These are phyloP conservation scores for Stenogyne calaminthoides DNA, from an alignment of 305 asterid genomes.

Conservation along the genomic window DNA sequence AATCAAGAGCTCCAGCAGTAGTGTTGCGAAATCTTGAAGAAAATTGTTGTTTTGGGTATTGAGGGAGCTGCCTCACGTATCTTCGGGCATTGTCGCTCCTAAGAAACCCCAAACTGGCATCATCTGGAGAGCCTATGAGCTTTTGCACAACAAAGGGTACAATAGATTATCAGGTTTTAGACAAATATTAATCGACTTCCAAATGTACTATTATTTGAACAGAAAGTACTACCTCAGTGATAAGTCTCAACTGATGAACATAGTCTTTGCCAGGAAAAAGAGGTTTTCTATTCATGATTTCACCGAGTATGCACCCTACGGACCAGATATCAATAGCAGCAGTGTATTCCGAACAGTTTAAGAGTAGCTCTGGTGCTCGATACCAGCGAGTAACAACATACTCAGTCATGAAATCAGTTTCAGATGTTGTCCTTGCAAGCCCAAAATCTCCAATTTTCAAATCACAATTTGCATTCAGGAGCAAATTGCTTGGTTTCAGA, in stretches of 20 bases:
- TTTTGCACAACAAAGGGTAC: conserved; percentile 31
- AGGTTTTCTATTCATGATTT: conserved; percentile 82
- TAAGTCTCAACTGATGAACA: conserved; percentile 91
- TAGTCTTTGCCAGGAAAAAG: conserved; percentile 93
- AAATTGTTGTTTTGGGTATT: conserved; percentile 80
- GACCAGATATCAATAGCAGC: conserved; percentile 97
- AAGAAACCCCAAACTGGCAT: conserved; percentile 92
- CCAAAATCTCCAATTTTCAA: conserved; percentile 90
- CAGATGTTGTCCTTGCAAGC: conserved; percentile 95
- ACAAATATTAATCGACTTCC: too few relatives aligned
- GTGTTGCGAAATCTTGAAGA: conserved; percentile 69
- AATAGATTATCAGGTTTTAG: conserved; percentile 21
- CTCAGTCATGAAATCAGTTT: conserved; percentile 97
- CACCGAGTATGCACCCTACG: conserved; percentile 94
- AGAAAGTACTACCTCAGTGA: conserved; percentile 80
- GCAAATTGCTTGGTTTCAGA: conserved; percentile 86
- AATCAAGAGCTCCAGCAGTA: conserved; percentile 78
- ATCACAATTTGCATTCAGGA: conserved; percentile 83
- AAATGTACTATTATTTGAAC: too few relatives aligned
- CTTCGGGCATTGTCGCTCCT: conserved; percentile 94
- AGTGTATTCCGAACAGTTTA: conserved; percentile 90
- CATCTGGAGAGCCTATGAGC: conserved; percentile 97
- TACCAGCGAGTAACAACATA: conserved; percentile 97
- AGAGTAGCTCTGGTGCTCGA: conserved; percentile 89
- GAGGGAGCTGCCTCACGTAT: conserved; percentile 92